Evolutionary conservation across 179 eudicot genomes (phyloP).

Genomic region (Silene coronaria): DNA sequence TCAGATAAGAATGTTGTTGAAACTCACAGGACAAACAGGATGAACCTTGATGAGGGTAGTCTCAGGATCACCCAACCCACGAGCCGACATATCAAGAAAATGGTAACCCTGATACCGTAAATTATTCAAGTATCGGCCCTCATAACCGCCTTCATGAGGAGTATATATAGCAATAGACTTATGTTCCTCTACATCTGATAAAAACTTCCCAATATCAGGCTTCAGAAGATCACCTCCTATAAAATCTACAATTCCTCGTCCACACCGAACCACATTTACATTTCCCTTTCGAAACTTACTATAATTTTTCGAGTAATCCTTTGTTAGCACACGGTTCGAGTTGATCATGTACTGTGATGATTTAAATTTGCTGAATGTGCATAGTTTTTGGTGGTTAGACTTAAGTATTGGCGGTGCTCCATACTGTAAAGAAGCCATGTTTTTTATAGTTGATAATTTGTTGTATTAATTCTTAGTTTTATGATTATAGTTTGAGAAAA

Average conservation of each 20-base stretch:
- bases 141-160: constrained; percentile 95
- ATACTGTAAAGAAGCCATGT: constrained; percentile 25
- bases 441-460: not conserved
- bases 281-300: not conserved
- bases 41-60: constrained; percentile 71
- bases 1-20: not conserved
- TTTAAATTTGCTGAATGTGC: not conserved
- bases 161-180: constrained; percentile 73
- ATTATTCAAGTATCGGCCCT: constrained; percentile 68
- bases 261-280: constrained; percentile 31
- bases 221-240: constrained; percentile 87
- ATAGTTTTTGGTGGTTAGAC: constrained; percentile 11
- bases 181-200: constrained; percentile 84
- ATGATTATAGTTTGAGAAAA: not conserved
- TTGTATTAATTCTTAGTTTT: constrained; percentile 9
- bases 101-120: constrained; percentile 63
- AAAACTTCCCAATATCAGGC: constrained; percentile 62
- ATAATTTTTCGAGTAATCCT: not conserved
- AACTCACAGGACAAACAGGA: constrained; percentile 84
- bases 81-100: constrained; percentile 68
- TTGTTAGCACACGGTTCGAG: not conserved
- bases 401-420: constrained; percentile 15
- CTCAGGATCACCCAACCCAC: constrained; percentile 78
- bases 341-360: constrained; percentile 11
- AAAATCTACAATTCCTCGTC: constrained; percentile 48